Base-by-base conservation (phyloP, 2,329 filamentous ascomycete genomes). In the Claviceps africana region DNA sequence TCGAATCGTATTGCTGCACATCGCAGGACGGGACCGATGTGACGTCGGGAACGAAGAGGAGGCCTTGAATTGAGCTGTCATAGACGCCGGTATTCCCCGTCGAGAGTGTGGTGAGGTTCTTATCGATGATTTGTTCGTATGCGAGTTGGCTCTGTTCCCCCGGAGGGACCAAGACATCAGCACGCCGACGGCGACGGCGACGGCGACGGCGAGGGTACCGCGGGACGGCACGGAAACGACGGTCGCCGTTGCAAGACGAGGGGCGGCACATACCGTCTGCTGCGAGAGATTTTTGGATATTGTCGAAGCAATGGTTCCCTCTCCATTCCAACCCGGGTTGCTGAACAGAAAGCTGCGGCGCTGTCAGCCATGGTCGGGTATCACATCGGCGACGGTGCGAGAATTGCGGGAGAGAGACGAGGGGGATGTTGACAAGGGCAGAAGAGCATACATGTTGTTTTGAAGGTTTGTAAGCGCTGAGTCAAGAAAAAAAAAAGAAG, bases 31-130 rank as follows among this genome's bases (percentile, higher is more conserved):
- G 76, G 52, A 73, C 64, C 11, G 62, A 53, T 6, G 68, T 64
- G 42, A 95, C 74, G 54, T 83, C 79, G 4, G 91, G 93, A 2
- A 95, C 85, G 65, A 93, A 97, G 53, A 97, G 76, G 17, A 96
- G 77, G 55, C 91, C 91, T 57, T 81, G 78, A 37, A 93, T 80
- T 51, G 79, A 71, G 51, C 77, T 77, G 57, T 83, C 79, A 40
- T 73, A 66, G 9, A 72, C 72, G 33, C 77, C 73, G 50, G 79
- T 74, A 63, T 80, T 82, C 55, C 81, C 85, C 33, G 77, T 80
- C 3, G 86, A 86, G 15, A 96, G 73, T 0, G 88, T 94, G 45
- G 83, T 86, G 50, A 95, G 77, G 60, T 86, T 85, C 53, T 67
- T 66, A 21, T 64, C 59, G 51, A 79, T 65, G 45, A 70, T 69